Evolutionary conservation across 495 filamentous ascomycete species (phyloP), one percentile per base, ranked within the genome.

Genomic region (Talaromyces liani): DNA sequence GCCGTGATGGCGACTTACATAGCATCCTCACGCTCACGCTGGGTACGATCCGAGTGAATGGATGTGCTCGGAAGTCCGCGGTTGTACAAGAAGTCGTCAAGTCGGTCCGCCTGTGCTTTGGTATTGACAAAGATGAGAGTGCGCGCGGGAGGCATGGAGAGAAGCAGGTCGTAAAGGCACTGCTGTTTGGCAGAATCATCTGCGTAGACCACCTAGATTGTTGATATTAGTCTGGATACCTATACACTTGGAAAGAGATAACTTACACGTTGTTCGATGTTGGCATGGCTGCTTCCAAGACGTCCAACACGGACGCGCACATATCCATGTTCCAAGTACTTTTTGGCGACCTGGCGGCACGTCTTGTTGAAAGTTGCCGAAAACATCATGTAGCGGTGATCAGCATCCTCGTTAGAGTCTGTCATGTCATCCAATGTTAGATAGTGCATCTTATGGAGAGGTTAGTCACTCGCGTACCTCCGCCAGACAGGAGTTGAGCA

Each of bases 121-220:
- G 70, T 84, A 72, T 97, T 96, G 73, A 92, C 91, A 70, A 98
- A 98, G 62, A 98, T 85, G 60, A 98, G 82, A 2, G 92, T 96
- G n/a, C 95, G 86, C 1, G 80, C 82, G 22, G 91, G 90, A 0
- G 82, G 76, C 65, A 87, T 75, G 2, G 86, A 81, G 24, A 86
- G 73, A 0, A 98, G 73, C 1, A 96, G 79, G 64, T 96, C 91
- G 49, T 85, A 80, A 2, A 97, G 78, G 14, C 86, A 86, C 25
- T 87, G 64, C 54, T 83, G 84, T 79, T 98, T 98, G 69, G 74
- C 65, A 2, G 72, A 54, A 0, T 81, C 75, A 0, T 89, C 84
- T 2, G 87, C 84, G 45, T 74, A 89, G 66, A 92, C 61, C 54
- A 97, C 67, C 70, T 87, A 29, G 29, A 34, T 36, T 12, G 36